Base-by-base conservation (phyloP, 202 grass and related monocot genomes). In the Saccharum hybrid region DNA sequence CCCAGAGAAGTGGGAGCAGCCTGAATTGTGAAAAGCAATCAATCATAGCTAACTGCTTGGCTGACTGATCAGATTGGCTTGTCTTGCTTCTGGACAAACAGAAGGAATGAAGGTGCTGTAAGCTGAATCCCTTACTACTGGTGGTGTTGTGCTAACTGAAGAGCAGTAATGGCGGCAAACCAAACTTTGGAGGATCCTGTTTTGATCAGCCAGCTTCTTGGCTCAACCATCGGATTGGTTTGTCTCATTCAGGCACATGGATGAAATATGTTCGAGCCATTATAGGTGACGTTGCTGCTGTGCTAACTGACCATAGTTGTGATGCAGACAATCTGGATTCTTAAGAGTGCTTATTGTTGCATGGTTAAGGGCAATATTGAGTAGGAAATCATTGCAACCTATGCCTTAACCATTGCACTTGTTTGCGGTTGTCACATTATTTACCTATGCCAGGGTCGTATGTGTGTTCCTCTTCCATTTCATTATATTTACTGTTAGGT, bases 1-100 rank as follows among this genome's bases (percentile, higher is more conserved):
- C 66, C 56, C 4, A 14, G 15, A 63, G 31, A 21, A 23, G 7
- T 26, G 12, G 16, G 23, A 64, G 10, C 9, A 18, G 23, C 42
- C 8, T 45, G 48, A 84, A 74, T 61, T 88, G n/a, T 79, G 2
- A 54, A 62, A 71, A 62, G 21, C 34, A 60, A 69, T 37, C 23
- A 23, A 63, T 60, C n/a, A 23, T 60, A 60, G 75, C 39, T 65
- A 34, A 78, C 76, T 8, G 26, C 61, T n/a, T 28, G 14, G 26
- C 21, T 78, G 60, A 64, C 28, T 61, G 14, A 64, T 19, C 22
- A 13, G 5, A 65, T 7, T 78, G 74, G 14, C 28, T 46, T 64
- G 2, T n/a, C 23, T 10, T 8, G 0, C 28, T 54, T 64, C 13
- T 61, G 4, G 12, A 43, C 37, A 77, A 54, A 54, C 30, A 54